phyloP scores from a whole-genome alignment of 805 yeast species.

The Kodamaea sagamina region DNA sequence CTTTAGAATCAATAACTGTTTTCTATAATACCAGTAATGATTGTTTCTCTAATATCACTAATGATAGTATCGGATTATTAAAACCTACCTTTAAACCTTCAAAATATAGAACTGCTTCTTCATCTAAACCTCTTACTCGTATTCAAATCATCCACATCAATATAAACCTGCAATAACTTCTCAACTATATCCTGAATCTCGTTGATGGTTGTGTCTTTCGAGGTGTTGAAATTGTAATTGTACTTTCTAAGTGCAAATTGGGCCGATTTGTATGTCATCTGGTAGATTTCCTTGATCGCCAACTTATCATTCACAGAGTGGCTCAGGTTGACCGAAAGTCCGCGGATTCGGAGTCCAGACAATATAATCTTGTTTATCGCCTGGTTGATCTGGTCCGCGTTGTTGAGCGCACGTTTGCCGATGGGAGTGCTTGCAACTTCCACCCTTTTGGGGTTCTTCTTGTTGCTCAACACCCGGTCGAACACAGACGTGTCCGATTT shows the following conservation, averaged over 20 bases:
- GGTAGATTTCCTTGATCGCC: slow-evolving; percentile 41
- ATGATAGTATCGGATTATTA: too few relatives aligned
- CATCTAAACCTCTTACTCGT: too few relatives aligned
- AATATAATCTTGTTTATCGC: slow-evolving; percentile 36
- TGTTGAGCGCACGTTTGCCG: slow-evolving; percentile 17
- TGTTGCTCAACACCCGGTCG: slow-evolving; percentile 38
- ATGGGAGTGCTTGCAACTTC: slow-evolving; percentile 16
- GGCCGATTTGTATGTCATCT: slow-evolving; percentile 42
- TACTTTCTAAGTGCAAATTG: slow-evolving; percentile 41
- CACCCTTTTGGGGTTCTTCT: slow-evolving; percentile 14
- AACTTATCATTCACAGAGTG: slow-evolving; percentile 27
- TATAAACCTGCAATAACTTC: slow-evolving; percentile 36
- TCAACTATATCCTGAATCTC: slow-evolving; percentile 44
- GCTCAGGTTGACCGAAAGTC: slow-evolving; percentile 28
- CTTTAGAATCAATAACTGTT: too few relatives aligned
- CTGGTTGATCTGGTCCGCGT: slow-evolving; percentile 33
- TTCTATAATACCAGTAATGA: too few relatives aligned
- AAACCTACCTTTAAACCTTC: too few relatives aligned
- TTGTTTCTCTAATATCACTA: too few relatives aligned
- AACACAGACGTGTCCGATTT: slow-evolving; percentile 25
- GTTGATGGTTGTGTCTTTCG: slow-evolving; percentile 18
- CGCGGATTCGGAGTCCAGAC: slow-evolving; percentile 46
- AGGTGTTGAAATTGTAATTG: slow-evolving; percentile 29
- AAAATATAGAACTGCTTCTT: too few relatives aligned
- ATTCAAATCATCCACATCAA: slow-evolving; percentile 16